Percentiles rank a stretch among this genome's conserved stretches.
phyloP scores from a whole-genome alignment of 805 yeast species.

The Spathaspora sp. region DNA sequence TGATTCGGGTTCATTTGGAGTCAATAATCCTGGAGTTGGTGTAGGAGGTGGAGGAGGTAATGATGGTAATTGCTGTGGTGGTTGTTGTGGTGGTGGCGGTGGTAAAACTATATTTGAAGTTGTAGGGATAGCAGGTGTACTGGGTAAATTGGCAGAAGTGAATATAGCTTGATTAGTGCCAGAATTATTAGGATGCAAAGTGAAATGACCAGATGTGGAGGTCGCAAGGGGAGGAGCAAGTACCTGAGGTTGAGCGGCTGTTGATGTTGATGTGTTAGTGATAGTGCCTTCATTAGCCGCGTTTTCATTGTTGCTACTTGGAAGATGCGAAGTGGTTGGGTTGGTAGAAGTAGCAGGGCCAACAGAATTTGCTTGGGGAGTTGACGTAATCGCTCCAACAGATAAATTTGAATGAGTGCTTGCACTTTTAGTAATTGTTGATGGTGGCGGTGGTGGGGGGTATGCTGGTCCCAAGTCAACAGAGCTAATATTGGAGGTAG shows the following conservation, averaged over 20 bases:
- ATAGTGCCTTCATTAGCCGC: neutral
- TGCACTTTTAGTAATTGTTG: neutral
- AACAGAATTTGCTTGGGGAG: neutral
- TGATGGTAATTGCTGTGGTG: neutral
- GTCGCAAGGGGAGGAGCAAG: neutral
- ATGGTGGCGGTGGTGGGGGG: neutral
- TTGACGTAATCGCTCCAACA: conserved; percentile 4
- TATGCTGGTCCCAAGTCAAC: neutral
- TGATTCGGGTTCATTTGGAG: conserved; percentile 1
- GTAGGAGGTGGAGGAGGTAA: conserved; percentile 1
- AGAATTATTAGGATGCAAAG: conserved; percentile 6
- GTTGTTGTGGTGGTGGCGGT: too few relatives aligned
- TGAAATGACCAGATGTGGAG: conserved; percentile 1
- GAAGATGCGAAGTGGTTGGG: neutral
- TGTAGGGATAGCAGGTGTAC: neutral
- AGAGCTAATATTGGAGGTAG: conserved; percentile 1
- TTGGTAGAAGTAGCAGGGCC: neutral
- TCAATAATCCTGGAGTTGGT: neutral
- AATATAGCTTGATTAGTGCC: neutral
- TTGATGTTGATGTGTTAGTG: neutral
- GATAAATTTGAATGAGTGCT: neutral
- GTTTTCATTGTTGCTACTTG: conserved; percentile 1
- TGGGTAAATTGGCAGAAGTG: neutral
- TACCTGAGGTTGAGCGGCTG: neutral
- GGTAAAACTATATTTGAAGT: neutral